Percentiles rank a stretch among this genome's conserved stretches.
phyloP scores from a whole-genome alignment of 495 filamentous ascomycete genomes.

The Cercophora samala region DNA sequence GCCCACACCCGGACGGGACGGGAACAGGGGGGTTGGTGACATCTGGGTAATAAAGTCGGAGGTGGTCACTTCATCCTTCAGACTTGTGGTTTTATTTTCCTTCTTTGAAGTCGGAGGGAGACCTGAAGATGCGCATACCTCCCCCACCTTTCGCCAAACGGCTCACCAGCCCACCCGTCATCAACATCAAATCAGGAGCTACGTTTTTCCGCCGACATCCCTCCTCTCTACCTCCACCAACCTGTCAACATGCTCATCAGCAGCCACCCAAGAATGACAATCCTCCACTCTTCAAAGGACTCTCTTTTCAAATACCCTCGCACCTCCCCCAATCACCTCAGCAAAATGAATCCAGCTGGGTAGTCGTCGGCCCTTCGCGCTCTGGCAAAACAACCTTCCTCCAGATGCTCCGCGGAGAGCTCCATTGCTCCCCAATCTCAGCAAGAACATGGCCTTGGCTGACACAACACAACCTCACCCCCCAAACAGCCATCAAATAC shows the following conservation, averaged over 20 bases:
- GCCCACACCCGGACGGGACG: too few relatives aligned
- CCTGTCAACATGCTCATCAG: conserved; percentile 25
- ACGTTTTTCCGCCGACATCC: conserved; percentile 83
- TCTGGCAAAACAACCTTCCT: conserved; percentile 73
- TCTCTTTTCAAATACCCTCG: background rate
- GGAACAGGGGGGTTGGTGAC: background rate
- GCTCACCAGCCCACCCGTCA: conserved; percentile 48
- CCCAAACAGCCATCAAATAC: conserved; percentile 68
- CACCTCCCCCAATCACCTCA: background rate
- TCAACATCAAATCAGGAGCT: conserved; percentile 63
- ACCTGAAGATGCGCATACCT: conserved; percentile 35
- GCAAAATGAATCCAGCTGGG: background rate
- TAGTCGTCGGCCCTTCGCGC: conserved; percentile 65
- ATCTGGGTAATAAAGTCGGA: background rate
- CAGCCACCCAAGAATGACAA: background rate
- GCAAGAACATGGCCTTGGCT: conserved; percentile 77
- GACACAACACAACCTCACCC: conserved; percentile 56
- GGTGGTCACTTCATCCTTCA: background rate
- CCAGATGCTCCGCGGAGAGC: conserved; percentile 67
- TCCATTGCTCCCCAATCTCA: conserved; percentile 66
- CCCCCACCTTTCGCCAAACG: conserved; percentile 23
- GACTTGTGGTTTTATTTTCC: background rate
- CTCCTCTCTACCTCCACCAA: conserved; percentile 17
- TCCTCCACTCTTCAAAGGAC: background rate
- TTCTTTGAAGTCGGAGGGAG: conserved; percentile 8